Evolutionary conservation across 371 early-diverging fungal genomes (phyloP).

Genomic region (Syncephalastrum contaminatum): DNA sequence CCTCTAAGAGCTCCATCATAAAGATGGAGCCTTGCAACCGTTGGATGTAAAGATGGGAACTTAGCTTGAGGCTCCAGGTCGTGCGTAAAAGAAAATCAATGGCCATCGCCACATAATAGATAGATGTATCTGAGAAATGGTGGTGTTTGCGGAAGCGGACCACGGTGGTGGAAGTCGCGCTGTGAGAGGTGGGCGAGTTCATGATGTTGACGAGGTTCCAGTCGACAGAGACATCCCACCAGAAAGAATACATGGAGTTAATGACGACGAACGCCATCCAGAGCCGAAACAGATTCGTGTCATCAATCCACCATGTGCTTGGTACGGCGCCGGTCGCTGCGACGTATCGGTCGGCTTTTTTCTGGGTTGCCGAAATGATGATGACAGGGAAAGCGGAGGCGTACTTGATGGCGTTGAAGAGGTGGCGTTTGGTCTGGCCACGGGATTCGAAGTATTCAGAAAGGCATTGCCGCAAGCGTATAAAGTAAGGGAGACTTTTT

Average conservation of each 20-base stretch:
- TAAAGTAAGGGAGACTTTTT: conserved; percentile 73
- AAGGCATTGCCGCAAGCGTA: conserved; percentile 87
- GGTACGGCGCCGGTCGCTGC: conserved; percentile 36
- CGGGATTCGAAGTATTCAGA: conserved; percentile 66
- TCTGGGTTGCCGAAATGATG: conserved; percentile 66
- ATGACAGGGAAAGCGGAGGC: conserved; percentile 83
- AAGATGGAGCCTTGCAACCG: conserved; percentile 70
- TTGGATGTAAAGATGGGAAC: conserved; percentile 68
- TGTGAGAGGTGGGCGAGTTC: conserved; percentile 8
- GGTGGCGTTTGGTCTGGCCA: conserved; percentile 55
- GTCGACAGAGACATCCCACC: conserved; percentile 94
- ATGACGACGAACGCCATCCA: conserved; percentile 71
- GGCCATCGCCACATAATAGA: conserved; percentile 76
- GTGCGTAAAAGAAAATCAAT: conserved; percentile 81
- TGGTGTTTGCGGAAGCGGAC: conserved; percentile 60
- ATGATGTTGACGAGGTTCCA: conserved; percentile 70
- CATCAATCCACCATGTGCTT: conserved; percentile 39
- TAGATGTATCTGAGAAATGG: conserved; percentile 55
- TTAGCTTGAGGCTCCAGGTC: conserved; percentile 84
- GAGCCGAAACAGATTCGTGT: conserved; percentile 35
- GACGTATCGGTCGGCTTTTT: conserved; percentile 41
- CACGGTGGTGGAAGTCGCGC: conserved; percentile 19
- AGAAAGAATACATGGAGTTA: conserved; percentile 90
- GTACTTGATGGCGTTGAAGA: conserved; percentile 89
- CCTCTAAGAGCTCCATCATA: conserved; percentile 75